phyloP scores from a whole-genome alignment of 305 asterid species.

The Withania somnifera region DNA sequence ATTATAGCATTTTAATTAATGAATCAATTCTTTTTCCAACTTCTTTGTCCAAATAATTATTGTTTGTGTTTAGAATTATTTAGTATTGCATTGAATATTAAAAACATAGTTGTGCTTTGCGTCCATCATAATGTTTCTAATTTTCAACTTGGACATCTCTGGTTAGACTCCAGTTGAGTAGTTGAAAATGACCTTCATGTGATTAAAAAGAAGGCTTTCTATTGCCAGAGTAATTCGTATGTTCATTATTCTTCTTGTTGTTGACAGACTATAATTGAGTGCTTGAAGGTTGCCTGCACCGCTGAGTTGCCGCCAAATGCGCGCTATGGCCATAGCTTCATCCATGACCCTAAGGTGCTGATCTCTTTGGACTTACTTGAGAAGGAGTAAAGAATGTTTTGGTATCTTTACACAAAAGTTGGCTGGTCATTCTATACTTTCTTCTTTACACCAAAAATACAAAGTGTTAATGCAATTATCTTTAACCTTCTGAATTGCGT shows the following conservation, averaged over 20 bases:
- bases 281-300: constrained; percentile 93
- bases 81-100: background rate
- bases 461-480: too few species aligned
- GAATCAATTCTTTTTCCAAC: background rate
- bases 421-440: background rate
- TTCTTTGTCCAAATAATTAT: background rate
- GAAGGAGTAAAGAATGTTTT: background rate
- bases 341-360: constrained; percentile 88
- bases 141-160: background rate
- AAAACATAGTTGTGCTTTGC: background rate
- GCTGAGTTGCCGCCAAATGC: constrained; percentile 97
- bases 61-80: background rate
- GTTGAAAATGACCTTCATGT: background rate
- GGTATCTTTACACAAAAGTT: background rate
- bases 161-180: background rate
- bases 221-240: background rate
- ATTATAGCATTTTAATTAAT: background rate
- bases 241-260: constrained; percentile 6
- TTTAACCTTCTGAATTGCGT: too few species aligned
- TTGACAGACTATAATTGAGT: constrained; percentile 78
- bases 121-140: background rate
- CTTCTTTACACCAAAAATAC: too few species aligned
- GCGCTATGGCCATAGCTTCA: constrained; percentile 92
- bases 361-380: background rate
- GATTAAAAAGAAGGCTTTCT: background rate